Evolutionary conservation across 129 eudicot species (phyloP).

Genomic region (Flaveria brownii): DNA sequence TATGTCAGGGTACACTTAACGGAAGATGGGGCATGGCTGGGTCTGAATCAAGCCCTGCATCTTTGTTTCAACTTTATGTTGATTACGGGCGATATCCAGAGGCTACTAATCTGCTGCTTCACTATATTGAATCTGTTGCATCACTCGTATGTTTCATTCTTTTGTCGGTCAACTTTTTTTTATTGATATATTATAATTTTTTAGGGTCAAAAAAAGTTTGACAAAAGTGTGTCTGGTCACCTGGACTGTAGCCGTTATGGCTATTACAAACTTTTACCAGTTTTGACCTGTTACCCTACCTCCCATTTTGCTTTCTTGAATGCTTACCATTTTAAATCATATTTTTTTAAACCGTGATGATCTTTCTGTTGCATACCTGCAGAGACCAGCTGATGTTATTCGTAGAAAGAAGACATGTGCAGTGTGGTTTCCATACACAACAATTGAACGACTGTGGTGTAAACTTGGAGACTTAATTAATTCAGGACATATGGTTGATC

Average conservation of each 20-base stretch:
- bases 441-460: conserved; percentile 84
- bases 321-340: background rate
- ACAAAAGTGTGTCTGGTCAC: background rate
- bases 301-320: background rate
- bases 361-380: conserved; percentile 28
- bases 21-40: conserved; percentile 86
- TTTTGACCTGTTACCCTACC: background rate
- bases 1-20: conserved; percentile 52
- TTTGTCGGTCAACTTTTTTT: background rate
- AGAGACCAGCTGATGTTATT: conserved; percentile 81
- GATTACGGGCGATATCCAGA: conserved; percentile 81
- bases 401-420: conserved; percentile 74
- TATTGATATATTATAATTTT: background rate
- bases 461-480: conserved; percentile 66
- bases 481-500: conserved; percentile 73
- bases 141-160: conserved; percentile 53
- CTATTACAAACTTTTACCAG: background rate
- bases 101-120: conserved; percentile 74
- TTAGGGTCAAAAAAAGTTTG: background rate
- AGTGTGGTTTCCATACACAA: conserved; percentile 91
- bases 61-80: conserved; percentile 74
- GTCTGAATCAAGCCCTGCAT: conserved; percentile 75
- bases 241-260: background rate
- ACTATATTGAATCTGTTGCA: conserved; percentile 68
- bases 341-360: background rate